Percentiles rank a stretch among this genome's conserved stretches.
Conservation (phyloP, 2,329 filamentous ascomycete species). For the Acrodontium crateriforme region DNA sequence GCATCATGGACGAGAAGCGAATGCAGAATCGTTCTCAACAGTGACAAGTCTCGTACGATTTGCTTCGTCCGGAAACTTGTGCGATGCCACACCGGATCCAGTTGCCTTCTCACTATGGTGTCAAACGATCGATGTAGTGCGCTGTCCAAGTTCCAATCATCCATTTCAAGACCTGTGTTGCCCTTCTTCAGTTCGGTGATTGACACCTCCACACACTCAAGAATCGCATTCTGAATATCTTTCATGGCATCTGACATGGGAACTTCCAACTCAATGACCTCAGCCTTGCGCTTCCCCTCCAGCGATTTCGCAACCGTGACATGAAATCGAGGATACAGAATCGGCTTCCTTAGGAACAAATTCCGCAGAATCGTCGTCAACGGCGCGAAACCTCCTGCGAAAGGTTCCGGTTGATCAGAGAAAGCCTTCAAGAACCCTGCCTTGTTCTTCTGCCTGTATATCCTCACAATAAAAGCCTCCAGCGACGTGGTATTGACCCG, state of each 20-base stretch:
- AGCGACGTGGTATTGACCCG: conserved; percentile 70
- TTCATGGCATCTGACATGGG: conserved; percentile 92
- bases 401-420: conserved; percentile 82
- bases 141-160: conserved; percentile 92
- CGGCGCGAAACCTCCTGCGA: conserved; percentile 76
- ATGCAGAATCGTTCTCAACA: conserved; percentile 71
- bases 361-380: conserved; percentile 84
- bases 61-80: conserved; percentile 91
- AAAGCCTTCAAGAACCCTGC: conserved; percentile 89
- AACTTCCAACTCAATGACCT: conserved; percentile 93
- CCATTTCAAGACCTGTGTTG: conserved; percentile 83
- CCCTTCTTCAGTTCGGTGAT: conserved; percentile 87
- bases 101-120: conserved; percentile 68
- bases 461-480: conserved; percentile 88
- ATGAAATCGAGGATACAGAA: conserved; percentile 88
- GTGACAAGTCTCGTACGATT: conserved; percentile 77
- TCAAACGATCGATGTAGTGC: conserved; percentile 89
- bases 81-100: conserved; percentile 94
- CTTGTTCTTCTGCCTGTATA: conserved; percentile 92
- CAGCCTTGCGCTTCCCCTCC: conserved; percentile 82
- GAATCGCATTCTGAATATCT: conserved; percentile 82
- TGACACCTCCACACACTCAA: conserved; percentile 92
- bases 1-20: conserved; percentile 73
- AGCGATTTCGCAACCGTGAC: conserved; percentile 77
- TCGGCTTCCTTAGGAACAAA: conserved; percentile 75